These are phyloP conservation scores for Trypanosomatidae sp. DNA, from an alignment of 208 protist species.

Conservation along the genomic window DNA sequence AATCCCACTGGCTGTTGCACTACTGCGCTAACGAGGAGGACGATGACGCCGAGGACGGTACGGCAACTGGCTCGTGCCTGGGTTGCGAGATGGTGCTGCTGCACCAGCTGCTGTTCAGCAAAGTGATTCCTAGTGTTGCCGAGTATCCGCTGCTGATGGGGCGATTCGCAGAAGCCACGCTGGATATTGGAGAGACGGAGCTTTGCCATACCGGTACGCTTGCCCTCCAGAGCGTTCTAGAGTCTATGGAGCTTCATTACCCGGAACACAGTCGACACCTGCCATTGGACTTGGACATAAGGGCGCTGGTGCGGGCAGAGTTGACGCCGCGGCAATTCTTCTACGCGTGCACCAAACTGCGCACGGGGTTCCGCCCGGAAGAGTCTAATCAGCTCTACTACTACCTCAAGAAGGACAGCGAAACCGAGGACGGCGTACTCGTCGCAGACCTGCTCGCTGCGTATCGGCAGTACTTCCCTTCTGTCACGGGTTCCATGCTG, in stretches of 20 bases:
- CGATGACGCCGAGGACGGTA: neutral
- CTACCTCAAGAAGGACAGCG: slow-evolving; percentile 47
- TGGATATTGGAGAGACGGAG: slow-evolving; percentile 26
- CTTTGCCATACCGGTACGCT: slow-evolving; percentile 41
- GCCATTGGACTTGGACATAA: slow-evolving; percentile 31
- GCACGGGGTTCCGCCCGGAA: slow-evolving; percentile 36
- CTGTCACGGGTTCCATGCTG: slow-evolving; percentile 51
- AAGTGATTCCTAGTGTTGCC: slow-evolving; percentile 42
- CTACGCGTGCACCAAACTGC: slow-evolving; percentile 43
- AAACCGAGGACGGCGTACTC: slow-evolving; percentile 25
- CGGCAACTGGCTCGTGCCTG: neutral
- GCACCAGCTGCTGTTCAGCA: slow-evolving; percentile 53
- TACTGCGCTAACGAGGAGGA: slow-evolving; percentile 22
- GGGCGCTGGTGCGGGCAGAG: slow-evolving; percentile 11
- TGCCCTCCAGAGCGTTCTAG: slow-evolving; percentile 27
- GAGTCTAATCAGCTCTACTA: slow-evolving; percentile 59
- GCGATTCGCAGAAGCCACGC: slow-evolving; percentile 59
- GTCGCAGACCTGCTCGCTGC: slow-evolving; percentile 41
- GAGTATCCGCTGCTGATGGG: slow-evolving; percentile 69
- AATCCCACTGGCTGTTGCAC: slow-evolving; percentile 44
- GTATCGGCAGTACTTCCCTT: slow-evolving; percentile 62
- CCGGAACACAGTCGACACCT: slow-evolving; percentile 4
- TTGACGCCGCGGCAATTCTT: slow-evolving; percentile 55
- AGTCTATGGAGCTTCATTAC: slow-evolving; percentile 20
- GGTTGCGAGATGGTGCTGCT: slow-evolving; percentile 41